Evolutionary conservation across 1,284 basidiomycete genomes (phyloP), one percentile per base, ranked within the genome.

Genomic region (Stereum hirsutum): DNA sequence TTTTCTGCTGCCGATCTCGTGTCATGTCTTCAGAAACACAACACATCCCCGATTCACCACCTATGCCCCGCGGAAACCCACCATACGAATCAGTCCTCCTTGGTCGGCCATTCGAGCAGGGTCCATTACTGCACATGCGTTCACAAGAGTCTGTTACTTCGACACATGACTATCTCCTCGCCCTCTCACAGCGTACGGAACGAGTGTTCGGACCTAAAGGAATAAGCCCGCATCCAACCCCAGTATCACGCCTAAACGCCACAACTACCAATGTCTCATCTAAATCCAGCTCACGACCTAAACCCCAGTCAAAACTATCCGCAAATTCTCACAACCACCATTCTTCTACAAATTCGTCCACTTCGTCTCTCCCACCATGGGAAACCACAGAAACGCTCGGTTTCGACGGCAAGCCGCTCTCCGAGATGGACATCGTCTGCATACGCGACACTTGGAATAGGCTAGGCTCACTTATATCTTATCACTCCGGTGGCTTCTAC

Each of bases 401-500:
- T 21, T 25, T 19, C 8, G 42, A 25, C 5, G 46, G 44, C 15
- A 34, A 37, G 12, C 42, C 39, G 11, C 45, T 56, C 17, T 40
- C 42, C 38, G 41, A 43, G 37, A 34, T 41, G 27, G 55, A 57
- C 27, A 36, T 48, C n/a, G 32, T 21, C 4, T 48, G 41, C 4
- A 36, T 49, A 20, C 57, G 48, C 40, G 50, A 47, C 14, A 57
- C 56, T 1, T 57, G 55, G 55, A 46, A 35, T 8, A 46, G 52
- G 4, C 46, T 58, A 28, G 39, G 46, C 28, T 38, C 38, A 23
- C 45, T 57, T 21, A 52, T 55, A 28, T 43, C 52, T 3, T 51
- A 54, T 37, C 54, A 58, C 43, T 49, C 50, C 8, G 53, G 57
- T 5, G 55, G 56, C 10, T 52, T 54, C 39, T 56, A 56, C 25